A percentile compares a stretch with the other conserved stretches of the same genome.
Evolutionary conservation across 2,329 filamentous ascomycete genomes (phyloP).

Genomic region (Pseudocercospora musae): DNA sequence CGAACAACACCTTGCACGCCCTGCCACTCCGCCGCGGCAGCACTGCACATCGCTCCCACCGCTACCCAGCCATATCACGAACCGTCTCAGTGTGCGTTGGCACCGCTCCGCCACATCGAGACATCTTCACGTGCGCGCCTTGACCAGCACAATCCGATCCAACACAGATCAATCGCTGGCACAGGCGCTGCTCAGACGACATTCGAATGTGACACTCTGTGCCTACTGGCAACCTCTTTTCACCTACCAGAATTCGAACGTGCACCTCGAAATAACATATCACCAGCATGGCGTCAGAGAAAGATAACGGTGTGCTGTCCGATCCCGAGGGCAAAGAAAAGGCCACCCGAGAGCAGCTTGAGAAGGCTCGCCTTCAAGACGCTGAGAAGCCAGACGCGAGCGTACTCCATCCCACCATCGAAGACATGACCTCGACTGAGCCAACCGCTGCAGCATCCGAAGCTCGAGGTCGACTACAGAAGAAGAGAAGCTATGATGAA

Average conservation of each 20-base stretch:
- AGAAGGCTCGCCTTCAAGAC: conserved; percentile 55
- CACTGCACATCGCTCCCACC: too few relatives aligned
- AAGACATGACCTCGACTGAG: conserved; percentile 21
- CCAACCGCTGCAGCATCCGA: conserved; percentile 23
- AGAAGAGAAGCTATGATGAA: conserved; percentile 48
- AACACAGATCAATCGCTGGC: background rate
- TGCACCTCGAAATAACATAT: background rate
- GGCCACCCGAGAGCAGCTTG: conserved; percentile 59
- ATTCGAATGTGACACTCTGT: background rate
- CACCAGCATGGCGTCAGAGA: conserved; percentile 28
- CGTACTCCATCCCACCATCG: background rate
- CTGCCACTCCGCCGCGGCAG: too few relatives aligned
- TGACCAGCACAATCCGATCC: background rate
- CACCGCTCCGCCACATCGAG: background rate
- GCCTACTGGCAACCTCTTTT: background rate
- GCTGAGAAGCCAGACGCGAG: conserved; percentile 29
- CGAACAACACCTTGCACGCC: too few relatives aligned
- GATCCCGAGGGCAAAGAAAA: conserved; percentile 52
- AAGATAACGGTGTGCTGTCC: conserved; percentile 25
- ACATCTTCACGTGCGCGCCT: background rate
- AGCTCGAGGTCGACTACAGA: conserved; percentile 34
- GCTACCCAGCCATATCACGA: background rate
- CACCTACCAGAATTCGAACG: background rate
- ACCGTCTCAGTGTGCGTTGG: background rate
- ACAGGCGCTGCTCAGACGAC: background rate